A percentile compares a stretch with the other conserved stretches of the same genome.
These are phyloP conservation scores for Dendrobium chrysotoxum DNA, from an alignment of 106 monocot genomes.

Conservation along the genomic window DNA sequence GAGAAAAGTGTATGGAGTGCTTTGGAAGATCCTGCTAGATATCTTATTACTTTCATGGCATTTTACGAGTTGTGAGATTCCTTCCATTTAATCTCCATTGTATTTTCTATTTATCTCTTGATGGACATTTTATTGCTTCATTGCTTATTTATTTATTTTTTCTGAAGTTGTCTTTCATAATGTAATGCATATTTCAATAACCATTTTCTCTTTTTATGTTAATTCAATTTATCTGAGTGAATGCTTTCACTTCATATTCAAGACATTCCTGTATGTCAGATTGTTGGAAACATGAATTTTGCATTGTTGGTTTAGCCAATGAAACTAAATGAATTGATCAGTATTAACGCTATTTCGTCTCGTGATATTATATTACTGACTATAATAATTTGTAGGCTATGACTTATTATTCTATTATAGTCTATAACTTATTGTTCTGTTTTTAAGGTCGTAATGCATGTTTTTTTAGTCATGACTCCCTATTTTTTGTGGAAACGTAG, in stretches of 20 bases:
- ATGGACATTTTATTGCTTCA: neutral
- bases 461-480: too few species aligned
- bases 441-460: too few species aligned
- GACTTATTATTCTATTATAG: too few species aligned
- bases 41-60: slow-evolving; percentile 79
- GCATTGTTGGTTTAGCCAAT: neutral
- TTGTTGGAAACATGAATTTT: neutral
- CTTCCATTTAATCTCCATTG: neutral
- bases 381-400: neutral
- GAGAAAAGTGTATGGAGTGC: slow-evolving; percentile 84
- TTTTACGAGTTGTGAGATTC: slow-evolving; percentile 81
- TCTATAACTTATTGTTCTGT: too few species aligned
- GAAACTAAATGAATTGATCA: neutral
- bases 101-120: slow-evolving; percentile 2
- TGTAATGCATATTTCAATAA: neutral
- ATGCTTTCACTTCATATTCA: neutral
- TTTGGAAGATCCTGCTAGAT: slow-evolving; percentile 94
- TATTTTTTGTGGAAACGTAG: too few species aligned
- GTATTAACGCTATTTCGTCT: neutral
- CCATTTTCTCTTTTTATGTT: neutral
- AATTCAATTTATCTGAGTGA: neutral
- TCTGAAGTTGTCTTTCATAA: neutral
- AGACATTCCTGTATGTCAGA: neutral
- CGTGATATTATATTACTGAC: neutral
- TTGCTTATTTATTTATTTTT: neutral